Base-by-base conservation (phyloP, 352 stramenopile genomes). In the Globisporangium irregulare region DNA sequence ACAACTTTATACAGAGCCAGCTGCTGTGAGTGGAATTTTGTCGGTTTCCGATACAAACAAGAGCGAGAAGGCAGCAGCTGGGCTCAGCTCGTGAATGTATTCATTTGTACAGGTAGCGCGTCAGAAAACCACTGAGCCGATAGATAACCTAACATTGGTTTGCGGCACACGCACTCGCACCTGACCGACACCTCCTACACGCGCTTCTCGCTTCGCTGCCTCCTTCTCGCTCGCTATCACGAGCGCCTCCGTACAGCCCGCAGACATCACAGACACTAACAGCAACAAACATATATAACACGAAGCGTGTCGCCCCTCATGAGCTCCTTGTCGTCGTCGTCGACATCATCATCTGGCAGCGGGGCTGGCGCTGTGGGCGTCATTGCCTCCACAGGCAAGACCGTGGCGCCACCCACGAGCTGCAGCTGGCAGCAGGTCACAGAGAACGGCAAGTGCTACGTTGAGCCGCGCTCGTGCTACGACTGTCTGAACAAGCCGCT, bases 401-500 rank as follows among this genome's bases (percentile, higher is more conserved):
- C 46, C 1, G 32, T 55, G 53, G 22, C 63, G 27, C 24, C 27
- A 14, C 55, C 73, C n/a, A 79, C 73, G n/a, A 71, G 74, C 20
- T 90, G 81, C 69, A 81, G 74, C 29, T 90, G 75, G 73, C 71
- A 76, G 43, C 72, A 76, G 56, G 69, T 78, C 46, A 73, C 58
- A 14, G 59, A 68, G 34, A 56, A 77, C 46, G 65, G 66, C 50
- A 36, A 41, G 48, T 90, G 82, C 71, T 70, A 68, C 55, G 25
- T 86, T 4, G 25, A 81, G 73, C 82, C 82, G 41, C 82, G 82
- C 32, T 77, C 78, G 22, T 90, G 81, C 71, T 83, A 78, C 58
- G 77, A 89, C 68, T 90, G 82, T 61, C 75, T 90, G 59, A 89
- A 90, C 46, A 69, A 67, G 24, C 46, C 22, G n/a, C 72, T 83